phyloP scores from a whole-genome alignment of 2,329 filamentous ascomycete species.

The Neoascochyta sp. region DNA sequence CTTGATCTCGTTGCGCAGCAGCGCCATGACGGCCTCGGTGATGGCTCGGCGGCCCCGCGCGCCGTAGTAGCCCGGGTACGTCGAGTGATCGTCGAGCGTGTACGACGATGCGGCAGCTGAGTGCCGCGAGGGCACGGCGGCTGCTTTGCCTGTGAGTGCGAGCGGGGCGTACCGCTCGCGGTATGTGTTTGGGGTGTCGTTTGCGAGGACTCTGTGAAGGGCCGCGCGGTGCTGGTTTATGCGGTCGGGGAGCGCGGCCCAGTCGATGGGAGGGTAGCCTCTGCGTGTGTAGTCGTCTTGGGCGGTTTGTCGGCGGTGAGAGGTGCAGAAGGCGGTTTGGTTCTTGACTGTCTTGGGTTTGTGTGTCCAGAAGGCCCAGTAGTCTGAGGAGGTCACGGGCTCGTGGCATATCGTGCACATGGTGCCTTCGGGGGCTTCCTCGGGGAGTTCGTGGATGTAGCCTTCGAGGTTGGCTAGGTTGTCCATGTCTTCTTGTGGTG shows the following conservation, averaged over 20 bases:
- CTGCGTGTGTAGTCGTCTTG: slow-evolving; percentile 47
- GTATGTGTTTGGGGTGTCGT: slow-evolving; percentile 22
- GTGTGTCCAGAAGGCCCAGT: slow-evolving; percentile 45
- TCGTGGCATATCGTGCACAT: slow-evolving; percentile 66
- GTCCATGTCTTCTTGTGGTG: slow-evolving; percentile 13
- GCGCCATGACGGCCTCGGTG: slow-evolving; percentile 47
- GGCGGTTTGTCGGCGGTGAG: slow-evolving; percentile 33
- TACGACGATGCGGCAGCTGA: slow-evolving; percentile 35
- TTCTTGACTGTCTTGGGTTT: slow-evolving; percentile 45
- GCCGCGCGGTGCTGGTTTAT: slow-evolving; percentile 54
- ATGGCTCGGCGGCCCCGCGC: slow-evolving; percentile 68
- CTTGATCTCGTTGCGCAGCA: slow-evolving; percentile 27
- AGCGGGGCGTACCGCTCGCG: slow-evolving; percentile 19
- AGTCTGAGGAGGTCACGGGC: slow-evolving; percentile 52
- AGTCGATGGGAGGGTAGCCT: slow-evolving; percentile 69
- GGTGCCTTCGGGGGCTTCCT: slow-evolving; percentile 16
- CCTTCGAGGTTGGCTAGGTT: slow-evolving; percentile 12
- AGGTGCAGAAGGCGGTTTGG: slow-evolving; percentile 45
- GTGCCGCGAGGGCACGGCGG: slow-evolving; percentile 25
- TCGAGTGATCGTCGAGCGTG: slow-evolving; percentile 16
- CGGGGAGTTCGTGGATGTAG: slow-evolving; percentile 15
- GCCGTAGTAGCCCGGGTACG: slow-evolving; percentile 71
- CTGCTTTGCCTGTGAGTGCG: slow-evolving; percentile 25
- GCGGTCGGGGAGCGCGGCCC: slow-evolving; percentile 58
- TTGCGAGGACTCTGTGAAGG: slow-evolving; percentile 59